Percentiles rank a stretch among this genome's conserved stretches.
Conservation (phyloP, 108 stramenopile genomes). For the Skeletonema tropicum region DNA sequence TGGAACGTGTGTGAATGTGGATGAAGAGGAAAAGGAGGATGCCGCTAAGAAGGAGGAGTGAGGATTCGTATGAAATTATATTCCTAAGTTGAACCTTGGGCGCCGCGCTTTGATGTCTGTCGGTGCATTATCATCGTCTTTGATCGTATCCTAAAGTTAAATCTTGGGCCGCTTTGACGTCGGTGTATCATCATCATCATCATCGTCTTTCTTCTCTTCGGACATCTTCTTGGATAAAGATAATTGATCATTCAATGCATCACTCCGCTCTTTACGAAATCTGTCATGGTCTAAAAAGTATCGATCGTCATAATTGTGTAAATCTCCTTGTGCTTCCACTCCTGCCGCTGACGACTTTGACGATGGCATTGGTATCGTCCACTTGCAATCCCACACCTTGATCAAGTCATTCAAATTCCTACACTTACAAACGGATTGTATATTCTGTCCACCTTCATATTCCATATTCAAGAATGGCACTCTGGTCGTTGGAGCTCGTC, state of each 20-base stretch:
- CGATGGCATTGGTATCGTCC: constrained; percentile 23
- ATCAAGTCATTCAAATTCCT: constrained; percentile 68
- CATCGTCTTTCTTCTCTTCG: constrained; percentile 33
- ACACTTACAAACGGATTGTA: constrained; percentile 68
- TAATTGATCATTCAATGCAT: constrained; percentile 1
- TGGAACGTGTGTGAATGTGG: constrained; percentile 62
- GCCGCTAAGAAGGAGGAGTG: background rate
- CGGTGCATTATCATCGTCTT: no score
- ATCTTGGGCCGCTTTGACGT: constrained; percentile 36
- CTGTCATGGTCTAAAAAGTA: constrained; percentile 53
- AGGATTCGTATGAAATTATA: background rate
- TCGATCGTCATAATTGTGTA: constrained; percentile 52
- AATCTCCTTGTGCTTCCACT: constrained; percentile 13
- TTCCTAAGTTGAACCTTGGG: no score
- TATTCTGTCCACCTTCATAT: constrained; percentile 67
- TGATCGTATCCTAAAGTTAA: background rate
- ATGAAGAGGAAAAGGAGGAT: background rate
- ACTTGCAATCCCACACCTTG: constrained; percentile 71
- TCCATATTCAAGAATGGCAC: constrained; percentile 57
- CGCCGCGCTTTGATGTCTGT: no score
- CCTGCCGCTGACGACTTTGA: background rate
- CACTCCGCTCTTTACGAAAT: constrained; percentile 29
- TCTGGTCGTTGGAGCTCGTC: constrained; percentile 67
- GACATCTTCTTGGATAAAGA: background rate
- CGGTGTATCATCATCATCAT: background rate